Percentiles rank a stretch among this genome's conserved stretches.
Evolutionary conservation across 1,284 basidiomycete species (phyloP).

Genomic region (Microbotryum lychnidis-dioicae): DNA sequence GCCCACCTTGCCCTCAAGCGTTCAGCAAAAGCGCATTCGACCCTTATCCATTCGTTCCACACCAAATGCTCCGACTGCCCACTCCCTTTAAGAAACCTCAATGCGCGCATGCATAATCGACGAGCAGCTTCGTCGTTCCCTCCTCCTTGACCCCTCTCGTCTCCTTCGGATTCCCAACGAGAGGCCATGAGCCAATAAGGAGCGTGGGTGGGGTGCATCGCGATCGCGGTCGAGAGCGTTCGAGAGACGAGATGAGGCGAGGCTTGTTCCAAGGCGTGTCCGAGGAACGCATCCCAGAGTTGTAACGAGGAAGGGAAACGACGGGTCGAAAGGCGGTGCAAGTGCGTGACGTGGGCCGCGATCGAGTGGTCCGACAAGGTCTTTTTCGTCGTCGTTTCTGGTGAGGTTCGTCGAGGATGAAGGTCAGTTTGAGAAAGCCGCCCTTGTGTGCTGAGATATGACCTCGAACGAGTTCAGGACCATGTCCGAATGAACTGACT

Average conservation of each 20-base stretch:
- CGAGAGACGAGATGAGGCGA: conserved; percentile 34
- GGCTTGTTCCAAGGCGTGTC: conserved; percentile 32
- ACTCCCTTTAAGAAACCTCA: conserved; percentile 33
- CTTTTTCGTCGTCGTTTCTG: conserved; percentile 25
- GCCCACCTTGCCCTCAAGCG: conserved; percentile 28
- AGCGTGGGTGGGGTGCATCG: conserved; percentile 34
- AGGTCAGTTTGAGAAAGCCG: not conserved
- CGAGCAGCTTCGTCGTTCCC: conserved; percentile 36
- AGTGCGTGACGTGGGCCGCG: conserved; percentile 35
- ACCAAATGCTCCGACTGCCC: conserved; percentile 15
- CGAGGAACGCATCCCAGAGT: conserved; percentile 35
- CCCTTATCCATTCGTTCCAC: conserved; percentile 36
- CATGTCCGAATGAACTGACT: conserved; percentile 48
- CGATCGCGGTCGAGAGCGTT: conserved; percentile 34
- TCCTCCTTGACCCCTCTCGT: conserved; percentile 34
- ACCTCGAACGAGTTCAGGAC: not conserved
- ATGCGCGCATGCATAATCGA: conserved; percentile 35
- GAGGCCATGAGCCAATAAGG: conserved; percentile 36
- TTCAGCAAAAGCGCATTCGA: conserved; percentile 36
- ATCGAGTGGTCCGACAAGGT: conserved; percentile 37
- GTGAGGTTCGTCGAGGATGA: not conserved
- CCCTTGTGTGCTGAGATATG: too few species aligned
- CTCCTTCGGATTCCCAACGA: conserved; percentile 36
- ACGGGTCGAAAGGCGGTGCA: conserved; percentile 34
- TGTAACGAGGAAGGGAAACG: conserved; percentile 33